Percentiles rank a stretch among this genome's conserved stretches.
These are phyloP conservation scores for Colletotrichum sp. DNA, from an alignment of 2,329 filamentous ascomycete genomes.

Conservation along the genomic window DNA sequence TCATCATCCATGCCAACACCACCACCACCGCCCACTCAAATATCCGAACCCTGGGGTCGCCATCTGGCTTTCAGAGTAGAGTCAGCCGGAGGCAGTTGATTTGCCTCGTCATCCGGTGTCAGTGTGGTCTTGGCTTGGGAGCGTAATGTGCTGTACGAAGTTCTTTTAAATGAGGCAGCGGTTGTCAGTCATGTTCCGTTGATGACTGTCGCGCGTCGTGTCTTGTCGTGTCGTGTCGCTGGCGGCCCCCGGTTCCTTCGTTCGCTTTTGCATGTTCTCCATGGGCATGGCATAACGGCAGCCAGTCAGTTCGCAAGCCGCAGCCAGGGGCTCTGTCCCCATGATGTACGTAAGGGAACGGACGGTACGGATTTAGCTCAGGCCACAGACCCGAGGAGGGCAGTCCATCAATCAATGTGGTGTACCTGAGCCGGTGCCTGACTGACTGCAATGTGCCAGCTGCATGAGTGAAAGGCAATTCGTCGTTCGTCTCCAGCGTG, in stretches of 20 bases:
- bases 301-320: not conserved
- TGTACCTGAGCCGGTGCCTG: not conserved
- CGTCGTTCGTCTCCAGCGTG: not conserved
- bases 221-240: not conserved
- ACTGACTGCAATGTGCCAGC: not conserved
- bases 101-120: not conserved
- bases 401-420: not conserved
- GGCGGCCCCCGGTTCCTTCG: not conserved
- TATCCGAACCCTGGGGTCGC: slow-evolving; percentile 6
- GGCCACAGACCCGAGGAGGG: not conserved
- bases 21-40: slow-evolving; percentile 6
- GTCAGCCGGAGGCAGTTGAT: not conserved
- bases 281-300: not conserved
- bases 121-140: not conserved
- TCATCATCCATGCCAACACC: slow-evolving; percentile 7
- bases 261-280: not conserved
- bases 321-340: not conserved
- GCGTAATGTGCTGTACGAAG: not conserved
- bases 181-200: not conserved
- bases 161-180: not conserved
- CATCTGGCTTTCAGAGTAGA: not conserved
- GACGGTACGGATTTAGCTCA: not conserved
- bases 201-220: not conserved
- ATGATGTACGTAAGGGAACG: not conserved
- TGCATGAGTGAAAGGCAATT: not conserved